Base-by-base conservation (phyloP, 2,329 filamentous ascomycete genomes). In the Cladorrhinum sp. region DNA sequence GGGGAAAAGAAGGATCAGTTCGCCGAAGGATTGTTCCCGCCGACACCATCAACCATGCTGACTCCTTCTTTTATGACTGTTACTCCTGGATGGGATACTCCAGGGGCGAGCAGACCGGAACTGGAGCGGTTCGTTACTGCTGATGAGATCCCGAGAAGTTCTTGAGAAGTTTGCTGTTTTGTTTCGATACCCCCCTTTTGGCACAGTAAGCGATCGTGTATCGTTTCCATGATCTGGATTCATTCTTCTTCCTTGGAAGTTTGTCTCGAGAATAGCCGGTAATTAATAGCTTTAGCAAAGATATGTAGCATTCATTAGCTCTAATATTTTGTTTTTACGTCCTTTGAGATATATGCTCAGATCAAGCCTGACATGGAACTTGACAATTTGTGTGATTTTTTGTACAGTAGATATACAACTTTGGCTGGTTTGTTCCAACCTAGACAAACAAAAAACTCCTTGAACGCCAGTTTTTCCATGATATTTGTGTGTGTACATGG, bases 111-210 rank as follows among this genome's bases (percentile, higher is more conserved):
- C 18, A 73, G 79, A 36, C 79, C 79, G 18, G 72, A 67, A 1
- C 56, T 86, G 25, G 83, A 87, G 62, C 79, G 79, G 0, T 86
- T 84, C 63, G 76, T 82, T 20, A 86, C 84, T 1, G 82, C 84
- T 1, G 77, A 72, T 12, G 78, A 82, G 62, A 71, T 77, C 4
- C 64, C 79, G 52, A 75, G 57, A 10, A 56, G 18, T 45, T 18
- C 27, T 50, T 62, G 56, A 60, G 49, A 25, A 13, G 18, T 22
- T 10, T 29, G 25, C 23, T 53, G 32, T 53, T 32, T 51, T 3
- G 57, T 56, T 45, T 62, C 20, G 49, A 63, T 63, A 61, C 61
- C 61, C 59, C 20, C n/a, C 20, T 51, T 13, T 58, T 51, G n/a
- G 50, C 50, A 10, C 41, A 45, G 41, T n/a, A 22, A 45, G 41